Percentiles rank a stretch among this genome's conserved stretches.
These are phyloP conservation scores for Aphanomyces invadans DNA, from an alignment of 352 stramenopile species.

Conservation along the genomic window DNA sequence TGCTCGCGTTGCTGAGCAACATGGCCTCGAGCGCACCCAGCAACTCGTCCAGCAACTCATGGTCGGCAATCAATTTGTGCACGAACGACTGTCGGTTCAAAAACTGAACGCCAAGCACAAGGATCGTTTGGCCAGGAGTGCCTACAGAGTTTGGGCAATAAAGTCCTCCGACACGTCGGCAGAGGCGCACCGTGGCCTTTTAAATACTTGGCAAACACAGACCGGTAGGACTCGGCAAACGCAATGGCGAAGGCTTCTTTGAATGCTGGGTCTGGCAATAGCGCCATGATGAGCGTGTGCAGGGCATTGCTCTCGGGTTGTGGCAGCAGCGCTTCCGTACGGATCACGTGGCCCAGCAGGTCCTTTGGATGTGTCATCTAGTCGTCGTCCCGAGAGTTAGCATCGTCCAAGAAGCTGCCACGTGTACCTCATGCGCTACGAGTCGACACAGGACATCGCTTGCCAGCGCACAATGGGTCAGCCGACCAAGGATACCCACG, in stretches of 20 bases:
- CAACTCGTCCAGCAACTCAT: constrained; percentile 66
- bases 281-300: constrained; percentile 92
- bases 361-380: not conserved
- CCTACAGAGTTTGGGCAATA: not conserved
- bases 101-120: constrained; percentile 95
- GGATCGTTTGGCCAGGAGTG: constrained; percentile 76
- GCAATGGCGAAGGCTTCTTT: constrained; percentile 93
- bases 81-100: constrained; percentile 98
- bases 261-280: constrained; percentile 95
- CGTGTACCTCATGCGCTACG: constrained; percentile 8
- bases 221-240: constrained; percentile 92
- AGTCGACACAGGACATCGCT: constrained; percentile 14
- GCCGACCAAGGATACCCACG: not conserved
- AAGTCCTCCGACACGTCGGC: no score
- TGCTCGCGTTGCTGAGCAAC: constrained; percentile 43
- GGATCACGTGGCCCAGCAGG: constrained; percentile 42
- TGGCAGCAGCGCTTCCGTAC: constrained; percentile 74
- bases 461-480: not conserved
- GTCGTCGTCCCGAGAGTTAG: not conserved
- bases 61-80: constrained; percentile 60
- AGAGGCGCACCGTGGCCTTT: constrained; percentile 59
- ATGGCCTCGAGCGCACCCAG: constrained; percentile 64
- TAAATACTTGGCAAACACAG: constrained; percentile 70
- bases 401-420: no score
- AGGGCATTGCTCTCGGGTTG: constrained; percentile 70